Evolutionary conservation across 441 rosid species (phyloP), one percentile per base, ranked within the genome.

Genomic region (Corymbia citriodora): DNA sequence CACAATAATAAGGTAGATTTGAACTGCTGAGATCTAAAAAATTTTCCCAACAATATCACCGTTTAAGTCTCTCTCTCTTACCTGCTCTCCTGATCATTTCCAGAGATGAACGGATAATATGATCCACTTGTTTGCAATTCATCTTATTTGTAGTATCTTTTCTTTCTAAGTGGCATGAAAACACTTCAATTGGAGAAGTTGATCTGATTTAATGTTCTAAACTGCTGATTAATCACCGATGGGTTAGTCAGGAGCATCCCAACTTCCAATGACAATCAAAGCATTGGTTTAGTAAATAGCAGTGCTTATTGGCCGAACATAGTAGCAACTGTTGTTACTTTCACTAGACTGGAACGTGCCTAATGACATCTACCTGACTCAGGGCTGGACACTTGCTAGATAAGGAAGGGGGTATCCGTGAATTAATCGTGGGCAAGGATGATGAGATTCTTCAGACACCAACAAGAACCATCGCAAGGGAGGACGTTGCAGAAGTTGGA

Each of bases 351-450:
- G 29, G 36, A 53, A 9, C 45, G 55, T 87, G 88, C 65, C 61
- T 49, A 23, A 27, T 14, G 36, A 49, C 29, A 33, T 19, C n/a
- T 53, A 52, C 2, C 63, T 87, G 79, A 29, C 65, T 45, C 52
- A 98, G 99, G 95, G 99, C 99, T 91, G 99, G 99, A 90, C 98
- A 99, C 87, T 96, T 98, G 94, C 95, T 95, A 90, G 99, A 98
- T 89, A 96, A 92, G 92, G 99, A 95, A 89, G 99, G 98, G 18
- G 98, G 99, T 87, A 81, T 92, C 90, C 95, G 98, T 65, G 99
- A 98, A 93, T 91, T 98, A 89, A 82, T 98, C 89, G 92, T 97
- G n/a, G 98, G 98, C 70, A 97, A 98, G 94, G 98, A 98, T 87
- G 99, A 98, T 53, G 99, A 96, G 94, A 99, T 98, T 94, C 99